Percentiles rank a stretch among this genome's conserved stretches.
Evolutionary conservation across 257 asterid species (phyloP).

Genomic region (Salvia hispanica): DNA sequence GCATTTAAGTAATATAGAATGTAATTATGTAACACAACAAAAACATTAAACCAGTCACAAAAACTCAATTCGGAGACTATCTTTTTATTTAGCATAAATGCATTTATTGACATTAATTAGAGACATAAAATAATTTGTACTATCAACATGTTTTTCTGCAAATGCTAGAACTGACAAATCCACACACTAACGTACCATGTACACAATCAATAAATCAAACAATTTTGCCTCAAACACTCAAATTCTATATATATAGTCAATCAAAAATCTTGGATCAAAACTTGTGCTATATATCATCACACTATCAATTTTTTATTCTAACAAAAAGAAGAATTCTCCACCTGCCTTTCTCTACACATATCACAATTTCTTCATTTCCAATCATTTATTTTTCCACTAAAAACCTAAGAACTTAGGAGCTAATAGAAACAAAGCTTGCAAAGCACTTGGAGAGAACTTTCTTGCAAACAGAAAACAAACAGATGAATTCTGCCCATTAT

Average conservation of each 20-base stretch:
- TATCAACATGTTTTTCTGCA: too few species aligned
- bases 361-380: not conserved
- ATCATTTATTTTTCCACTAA: conserved; percentile 14
- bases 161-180: too few species aligned
- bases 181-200: too few species aligned
- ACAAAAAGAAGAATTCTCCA: not conserved
- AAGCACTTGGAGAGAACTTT: conserved; percentile 62
- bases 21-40: too few species aligned
- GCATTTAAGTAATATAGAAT: too few species aligned
- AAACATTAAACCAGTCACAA: too few species aligned
- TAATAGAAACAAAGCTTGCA: conserved; percentile 47
- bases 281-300: not conserved
- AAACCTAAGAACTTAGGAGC: conserved; percentile 59
- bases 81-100: too few species aligned
- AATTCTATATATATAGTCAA: too few species aligned
- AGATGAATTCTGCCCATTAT: conserved; percentile 42
- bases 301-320: not conserved
- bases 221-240: too few species aligned
- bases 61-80: too few species aligned
- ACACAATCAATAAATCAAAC: not conserved
- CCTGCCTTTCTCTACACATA: conserved; percentile 15
- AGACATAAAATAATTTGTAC: too few species aligned
- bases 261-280: conserved; percentile 7
- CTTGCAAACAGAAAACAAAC: conserved; percentile 57
- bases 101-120: too few species aligned